These are phyloP conservation scores for Guadua angustifolia DNA, from an alignment of 176 grass and related monocot species.

Conservation along the genomic window DNA sequence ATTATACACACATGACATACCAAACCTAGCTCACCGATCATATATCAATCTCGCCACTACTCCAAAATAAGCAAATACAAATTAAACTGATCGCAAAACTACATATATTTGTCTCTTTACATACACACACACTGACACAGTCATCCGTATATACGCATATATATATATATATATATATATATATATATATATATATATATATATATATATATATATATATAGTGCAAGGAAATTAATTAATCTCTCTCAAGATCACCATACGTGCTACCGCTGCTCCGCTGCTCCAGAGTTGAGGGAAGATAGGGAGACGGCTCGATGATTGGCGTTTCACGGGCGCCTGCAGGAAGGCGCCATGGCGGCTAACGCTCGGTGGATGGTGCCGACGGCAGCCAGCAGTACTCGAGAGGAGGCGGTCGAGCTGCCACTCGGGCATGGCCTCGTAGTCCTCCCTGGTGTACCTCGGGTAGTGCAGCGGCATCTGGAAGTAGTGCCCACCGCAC, in stretches of 20 bases:
- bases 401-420: conserved; percentile 80
- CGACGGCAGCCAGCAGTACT: conserved; percentile 71
- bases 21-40: not conserved
- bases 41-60: not conserved
- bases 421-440: conserved; percentile 91
- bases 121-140: not conserved
- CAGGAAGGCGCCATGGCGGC: conserved; percentile 81
- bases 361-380: conserved; percentile 56
- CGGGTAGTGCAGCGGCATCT: conserved; percentile 94
- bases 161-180: too few species aligned
- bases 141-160: too few species aligned
- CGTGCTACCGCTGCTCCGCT: too few species aligned
- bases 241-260: too few species aligned
- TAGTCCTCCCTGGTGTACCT: conserved; percentile 68
- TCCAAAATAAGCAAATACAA: not conserved
- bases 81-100: not conserved
- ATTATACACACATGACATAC: not conserved
- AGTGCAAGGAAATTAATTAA: too few species aligned
- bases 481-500: conserved; percentile 41
- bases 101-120: not conserved
- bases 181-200: too few species aligned
- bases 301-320: not conserved
- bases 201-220: too few species aligned
- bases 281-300: not conserved
- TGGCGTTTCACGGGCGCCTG: too few species aligned